Percentiles rank a stretch among this genome's conserved stretches.
Conservation (phyloP, 805 yeast species). For the Saturnispora halmiae region DNA sequence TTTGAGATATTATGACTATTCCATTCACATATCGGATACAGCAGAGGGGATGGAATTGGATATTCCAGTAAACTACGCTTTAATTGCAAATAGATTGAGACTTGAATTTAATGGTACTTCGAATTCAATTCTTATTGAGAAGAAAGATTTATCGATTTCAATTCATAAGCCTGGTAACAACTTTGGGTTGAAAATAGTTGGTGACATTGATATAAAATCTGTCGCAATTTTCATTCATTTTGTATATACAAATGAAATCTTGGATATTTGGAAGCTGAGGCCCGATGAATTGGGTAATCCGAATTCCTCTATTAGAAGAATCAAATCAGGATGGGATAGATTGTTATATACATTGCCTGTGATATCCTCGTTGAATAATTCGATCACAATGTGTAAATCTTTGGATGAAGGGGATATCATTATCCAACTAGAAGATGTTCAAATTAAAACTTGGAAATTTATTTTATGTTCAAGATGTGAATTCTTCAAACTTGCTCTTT, state of each 20-base stretch:
- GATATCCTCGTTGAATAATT: background rate
- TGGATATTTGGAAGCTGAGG: constrained; percentile 38
- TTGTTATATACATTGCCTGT: constrained; percentile 11
- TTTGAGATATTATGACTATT: constrained; percentile 13
- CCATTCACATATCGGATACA: constrained; percentile 6
- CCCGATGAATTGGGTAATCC: background rate
- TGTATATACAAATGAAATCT: constrained; percentile 39
- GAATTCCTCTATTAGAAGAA: background rate
- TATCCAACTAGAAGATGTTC: constrained; percentile 40
- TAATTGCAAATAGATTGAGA: constrained; percentile 12
- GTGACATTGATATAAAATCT: constrained; percentile 20
- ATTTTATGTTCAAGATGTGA: constrained; percentile 50
- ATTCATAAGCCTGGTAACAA: background rate
- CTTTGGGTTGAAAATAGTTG: constrained; percentile 13
- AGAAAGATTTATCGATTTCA: constrained; percentile 13
- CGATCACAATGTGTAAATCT: background rate
- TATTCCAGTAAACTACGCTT: constrained; percentile 11
- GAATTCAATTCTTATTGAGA: constrained; percentile 8
- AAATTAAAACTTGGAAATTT: constrained; percentile 38
- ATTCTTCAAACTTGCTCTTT: constrained; percentile 52
- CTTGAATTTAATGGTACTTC: background rate
- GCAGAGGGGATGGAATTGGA: background rate
- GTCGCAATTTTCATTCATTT: constrained; percentile 38
- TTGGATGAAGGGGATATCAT: constrained; percentile 31
- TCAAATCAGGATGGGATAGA: constrained; percentile 12